These are phyloP conservation scores for Cystofilobasidium ferigula DNA, from an alignment of 768 basidiomycete genomes.

Conservation along the genomic window DNA sequence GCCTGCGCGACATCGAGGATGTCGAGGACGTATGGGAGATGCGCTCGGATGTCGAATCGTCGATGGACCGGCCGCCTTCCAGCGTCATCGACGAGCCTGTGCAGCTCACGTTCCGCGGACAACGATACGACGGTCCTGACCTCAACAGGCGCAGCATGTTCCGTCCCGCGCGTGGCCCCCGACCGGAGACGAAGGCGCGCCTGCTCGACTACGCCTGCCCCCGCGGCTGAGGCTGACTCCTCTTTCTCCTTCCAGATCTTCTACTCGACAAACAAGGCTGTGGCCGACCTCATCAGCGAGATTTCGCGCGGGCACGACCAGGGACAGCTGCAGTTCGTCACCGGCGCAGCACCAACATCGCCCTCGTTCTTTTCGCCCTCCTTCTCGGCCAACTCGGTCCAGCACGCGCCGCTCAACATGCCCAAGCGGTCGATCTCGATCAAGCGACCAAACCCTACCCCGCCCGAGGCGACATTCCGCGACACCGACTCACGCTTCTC, in stretches of 20 bases:
- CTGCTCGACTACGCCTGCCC: background rate
- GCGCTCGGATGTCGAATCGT: conserved; percentile 6
- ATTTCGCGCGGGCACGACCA: conserved; percentile 11
- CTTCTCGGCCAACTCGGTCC: background rate
- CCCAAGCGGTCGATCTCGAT: conserved; percentile 17
- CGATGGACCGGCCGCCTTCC: conserved; percentile 14
- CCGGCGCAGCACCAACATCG: conserved; percentile 2
- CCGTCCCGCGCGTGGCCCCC: background rate
- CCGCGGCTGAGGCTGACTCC: background rate
- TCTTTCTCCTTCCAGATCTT: background rate
- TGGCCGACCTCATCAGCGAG: conserved; percentile 23
- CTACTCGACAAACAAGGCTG: conserved; percentile 17
- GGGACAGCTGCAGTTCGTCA: conserved; percentile 4
- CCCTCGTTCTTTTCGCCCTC: background rate
- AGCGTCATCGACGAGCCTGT: conserved; percentile 24
- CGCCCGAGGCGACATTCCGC: background rate
- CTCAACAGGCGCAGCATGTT: background rate
- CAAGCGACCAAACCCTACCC: background rate
- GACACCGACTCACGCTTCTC: background rate
- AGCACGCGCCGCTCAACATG: conserved; percentile 4
- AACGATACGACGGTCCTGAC: background rate
- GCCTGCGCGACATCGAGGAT: conserved; percentile 17
- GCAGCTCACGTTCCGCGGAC: conserved; percentile 15
- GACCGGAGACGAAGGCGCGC: conserved; percentile 23
- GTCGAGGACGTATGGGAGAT: conserved; percentile 13